A percentile compares a stretch with the other conserved stretches of the same genome.
Conservation (phyloP, 306 rosid genomes). For the Ammopiptanthus mongolicus region DNA sequence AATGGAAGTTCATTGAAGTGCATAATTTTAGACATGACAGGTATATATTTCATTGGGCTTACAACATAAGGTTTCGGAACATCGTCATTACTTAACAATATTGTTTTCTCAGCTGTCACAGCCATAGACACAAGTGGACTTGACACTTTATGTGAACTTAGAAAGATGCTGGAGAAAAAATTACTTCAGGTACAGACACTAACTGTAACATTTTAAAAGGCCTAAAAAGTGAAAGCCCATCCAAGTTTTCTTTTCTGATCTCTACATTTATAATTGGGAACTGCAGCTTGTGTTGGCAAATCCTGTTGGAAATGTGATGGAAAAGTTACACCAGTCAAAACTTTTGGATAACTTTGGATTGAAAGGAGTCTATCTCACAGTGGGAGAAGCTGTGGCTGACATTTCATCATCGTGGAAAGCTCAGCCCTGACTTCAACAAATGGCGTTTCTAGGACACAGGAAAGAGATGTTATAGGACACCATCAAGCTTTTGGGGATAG, state of each 20-base stretch:
- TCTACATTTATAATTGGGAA: neutral
- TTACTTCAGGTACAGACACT: slow-evolving; percentile 51
- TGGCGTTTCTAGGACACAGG: neutral
- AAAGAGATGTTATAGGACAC: slow-evolving; percentile 12
- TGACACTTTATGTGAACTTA: slow-evolving; percentile 54
- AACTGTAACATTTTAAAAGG: neutral
- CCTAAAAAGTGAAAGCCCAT: neutral
- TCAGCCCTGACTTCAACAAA: slow-evolving; percentile 36
- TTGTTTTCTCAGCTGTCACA: slow-evolving; percentile 61
- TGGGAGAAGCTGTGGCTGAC: slow-evolving; percentile 76
- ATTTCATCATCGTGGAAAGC: slow-evolving; percentile 47
- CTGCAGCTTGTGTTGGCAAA: slow-evolving; percentile 76
- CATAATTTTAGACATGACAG: slow-evolving; percentile 86
- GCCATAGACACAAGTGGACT: slow-evolving; percentile 85
- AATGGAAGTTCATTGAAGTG: slow-evolving; percentile 49
- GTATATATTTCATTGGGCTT: slow-evolving; percentile 30
- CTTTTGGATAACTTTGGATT: slow-evolving; percentile 49
- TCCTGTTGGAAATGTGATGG: slow-evolving; percentile 76
- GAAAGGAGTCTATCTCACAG: slow-evolving; percentile 65
- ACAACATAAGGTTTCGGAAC: neutral
- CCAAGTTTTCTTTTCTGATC: neutral
- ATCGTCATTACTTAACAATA: slow-evolving; percentile 7
- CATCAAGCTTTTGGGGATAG: slow-evolving; percentile 16
- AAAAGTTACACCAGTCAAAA: slow-evolving; percentile 56
- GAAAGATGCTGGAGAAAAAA: slow-evolving; percentile 59